Evolutionary conservation across 805 yeast species (phyloP).

Genomic region (Myxozyma kluyveri): DNA sequence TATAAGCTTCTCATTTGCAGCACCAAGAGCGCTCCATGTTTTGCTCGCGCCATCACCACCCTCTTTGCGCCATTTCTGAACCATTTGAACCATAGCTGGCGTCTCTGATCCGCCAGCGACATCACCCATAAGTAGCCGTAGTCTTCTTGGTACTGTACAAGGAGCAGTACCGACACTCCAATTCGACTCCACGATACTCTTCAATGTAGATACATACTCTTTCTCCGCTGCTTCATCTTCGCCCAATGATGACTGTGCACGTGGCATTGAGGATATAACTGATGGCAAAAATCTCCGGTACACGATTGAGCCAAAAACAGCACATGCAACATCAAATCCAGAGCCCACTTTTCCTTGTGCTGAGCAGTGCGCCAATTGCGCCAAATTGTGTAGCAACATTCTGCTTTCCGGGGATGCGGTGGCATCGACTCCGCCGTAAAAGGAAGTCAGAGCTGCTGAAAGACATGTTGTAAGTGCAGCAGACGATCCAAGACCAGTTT

Average conservation of each 20-base stretch:
- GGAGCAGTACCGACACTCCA: conserved; percentile 63
- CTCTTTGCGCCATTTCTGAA: conserved; percentile 63
- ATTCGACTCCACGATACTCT: conserved; percentile 33
- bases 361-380: conserved; percentile 86
- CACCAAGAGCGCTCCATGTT: conserved; percentile 56
- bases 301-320: conserved; percentile 82
- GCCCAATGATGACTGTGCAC: conserved; percentile 33
- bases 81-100: conserved; percentile 79
- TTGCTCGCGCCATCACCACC: conserved; percentile 40
- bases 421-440: conserved; percentile 42
- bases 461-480: conserved; percentile 88
- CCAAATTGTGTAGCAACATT: conserved; percentile 65
- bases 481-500: conserved; percentile 94
- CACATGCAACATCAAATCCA: conserved; percentile 96
- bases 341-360: conserved; percentile 97
- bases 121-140: conserved; percentile 86
- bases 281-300: conserved; percentile 72
- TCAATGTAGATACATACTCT: conserved; percentile 23
- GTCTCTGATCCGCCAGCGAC: conserved; percentile 91
- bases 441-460: conserved; percentile 62
- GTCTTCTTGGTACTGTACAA: conserved; percentile 64
- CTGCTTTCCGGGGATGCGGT: neutral
- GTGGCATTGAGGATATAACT: conserved; percentile 38
- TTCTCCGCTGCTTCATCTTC: conserved; percentile 29
- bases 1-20: conserved; percentile 59